Evolutionary conservation across 2,329 filamentous ascomycete genomes (phyloP), one percentile per base, ranked within the genome.

Genomic region (Capronia epimyces): DNA sequence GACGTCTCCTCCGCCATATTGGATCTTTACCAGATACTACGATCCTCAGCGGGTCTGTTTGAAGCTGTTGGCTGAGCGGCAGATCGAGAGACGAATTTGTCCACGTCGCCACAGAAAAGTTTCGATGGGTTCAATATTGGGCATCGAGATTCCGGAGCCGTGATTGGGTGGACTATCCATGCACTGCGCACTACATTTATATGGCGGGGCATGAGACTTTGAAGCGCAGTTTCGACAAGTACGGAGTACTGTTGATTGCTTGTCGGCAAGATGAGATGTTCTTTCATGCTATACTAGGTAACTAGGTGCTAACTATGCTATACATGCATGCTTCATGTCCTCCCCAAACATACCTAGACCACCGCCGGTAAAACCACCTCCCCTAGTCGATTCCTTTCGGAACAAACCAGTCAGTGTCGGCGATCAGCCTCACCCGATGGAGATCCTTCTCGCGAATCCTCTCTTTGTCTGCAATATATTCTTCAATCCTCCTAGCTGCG

Each of bases 361-460:
- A 34, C 5, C 12, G 15, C 5, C n/a, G n/a, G 6, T 13, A 5
- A 10, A 6, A 15, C 5, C 6, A 15, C 9, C 36, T 22, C 12
- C 13, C 13, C 22, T 27, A 43, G 40, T 43, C 40, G 10, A 12
- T 27, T 12, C 40, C 20, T 21, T 18, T 44, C 42, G 54, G 54
- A 24, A 56, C 45, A 24, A 49, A 56, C 44, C 50, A 52, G 29
- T 51, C 40, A 3, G 48, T n/a, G 27, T 53, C 54, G 18, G 46
- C 54, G 20, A 53, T 18, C 44, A 56, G 29, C 31, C 49, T 52
- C 43, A 56, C 54, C 12, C 54, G 50, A 29, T 56, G 50, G 10
- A 56, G 41, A 18, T 56, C 54, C n/a, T 51, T 50, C 34, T 25
- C 21, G 32, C 34, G 34, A 27, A 56, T 53, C 24, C 50, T 53